Evolutionary conservation across 2,329 filamentous ascomycete genomes (phyloP).

Genomic region (Neopestalotiopsis clavispora): DNA sequence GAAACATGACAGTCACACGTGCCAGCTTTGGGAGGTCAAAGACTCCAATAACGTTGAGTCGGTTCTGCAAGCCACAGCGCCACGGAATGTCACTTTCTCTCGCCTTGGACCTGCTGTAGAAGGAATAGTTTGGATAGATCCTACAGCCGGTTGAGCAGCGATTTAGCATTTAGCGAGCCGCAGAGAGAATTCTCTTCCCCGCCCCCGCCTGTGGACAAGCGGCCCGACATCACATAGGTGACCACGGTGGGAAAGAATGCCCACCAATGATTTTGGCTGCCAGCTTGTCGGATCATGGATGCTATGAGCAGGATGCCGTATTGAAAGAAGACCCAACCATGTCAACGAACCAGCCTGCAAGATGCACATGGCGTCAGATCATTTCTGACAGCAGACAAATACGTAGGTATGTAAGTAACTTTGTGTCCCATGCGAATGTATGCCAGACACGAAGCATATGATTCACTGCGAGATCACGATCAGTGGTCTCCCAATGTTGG

Average conservation of each 20-base stretch:
- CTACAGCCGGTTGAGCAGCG: background rate
- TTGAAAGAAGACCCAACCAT: background rate
- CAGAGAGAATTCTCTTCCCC: background rate
- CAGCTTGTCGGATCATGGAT: background rate
- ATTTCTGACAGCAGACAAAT: background rate
- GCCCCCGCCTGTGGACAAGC: constrained; percentile 1
- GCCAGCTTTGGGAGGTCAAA: background rate
- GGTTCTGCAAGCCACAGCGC: constrained; percentile 18
- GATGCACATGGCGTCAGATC: background rate
- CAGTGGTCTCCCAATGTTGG: background rate
- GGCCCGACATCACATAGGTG: constrained; percentile 8
- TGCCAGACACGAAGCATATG: background rate
- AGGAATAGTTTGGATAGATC: constrained; percentile 15
- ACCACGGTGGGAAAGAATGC: constrained; percentile 5
- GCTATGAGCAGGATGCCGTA: background rate
- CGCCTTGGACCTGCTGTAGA: constrained; percentile 12
- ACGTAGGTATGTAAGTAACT: background rate
- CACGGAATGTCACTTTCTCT: background rate
- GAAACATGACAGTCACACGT: background rate
- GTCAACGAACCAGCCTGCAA: background rate
- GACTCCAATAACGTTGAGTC: constrained; percentile 1
- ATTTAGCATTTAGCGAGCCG: constrained; percentile 10
- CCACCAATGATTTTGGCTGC: constrained; percentile 11
- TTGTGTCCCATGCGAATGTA: background rate
- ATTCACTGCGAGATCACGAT: background rate